Evolutionary conservation across 331 rosid species (phyloP), one percentile per base, ranked within the genome.

Genomic region (Dryas integrifolia): DNA sequence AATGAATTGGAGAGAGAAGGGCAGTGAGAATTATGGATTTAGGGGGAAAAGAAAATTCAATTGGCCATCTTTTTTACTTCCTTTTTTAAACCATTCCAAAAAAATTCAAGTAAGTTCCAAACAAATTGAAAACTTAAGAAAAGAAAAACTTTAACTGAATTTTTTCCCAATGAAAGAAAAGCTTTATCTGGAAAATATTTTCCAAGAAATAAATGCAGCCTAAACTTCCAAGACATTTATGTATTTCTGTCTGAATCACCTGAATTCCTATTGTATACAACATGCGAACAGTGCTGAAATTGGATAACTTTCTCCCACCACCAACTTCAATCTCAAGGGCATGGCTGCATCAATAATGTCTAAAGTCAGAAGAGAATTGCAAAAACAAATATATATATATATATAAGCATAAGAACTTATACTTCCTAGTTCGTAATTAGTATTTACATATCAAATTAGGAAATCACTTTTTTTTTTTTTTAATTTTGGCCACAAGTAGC

Each of bases 241-340:
- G 52, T 0, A 52, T 58, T 68, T 68, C 55, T 41, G 10, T 15
- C 56, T 72, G 62, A 67, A 53, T 78, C 79, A 89, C 98, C 97
- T 88, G 98, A 77, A 91, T 76, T 82, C 98, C 98, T 66, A 94
- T 81, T 59, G 93, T 49, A 79, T 91, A 94, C 90, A 94, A 65
- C 92, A 91, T 85, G 70, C 96, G 91, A 46, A 91, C 89, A 11
- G 87, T 70, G 75, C 98, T 94, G 77, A 89, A 91, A 77, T 81
- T 89, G 35, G 98, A 94, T 84, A 94, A 14, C 76, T 86, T 91
- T 86, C 98, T 91, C 80, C 97, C 97, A 24, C 97, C 97, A 41
- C 98, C 98, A 72, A 94, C 89, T 87, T 89, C 97, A 84, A 94
- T 51, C 89, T 86, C 96, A 83, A 94, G 92, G 73, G 90, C 76